phyloP scores from a whole-genome alignment of 2,329 filamentous ascomycete species.

The Trichoderma citrinoviride region DNA sequence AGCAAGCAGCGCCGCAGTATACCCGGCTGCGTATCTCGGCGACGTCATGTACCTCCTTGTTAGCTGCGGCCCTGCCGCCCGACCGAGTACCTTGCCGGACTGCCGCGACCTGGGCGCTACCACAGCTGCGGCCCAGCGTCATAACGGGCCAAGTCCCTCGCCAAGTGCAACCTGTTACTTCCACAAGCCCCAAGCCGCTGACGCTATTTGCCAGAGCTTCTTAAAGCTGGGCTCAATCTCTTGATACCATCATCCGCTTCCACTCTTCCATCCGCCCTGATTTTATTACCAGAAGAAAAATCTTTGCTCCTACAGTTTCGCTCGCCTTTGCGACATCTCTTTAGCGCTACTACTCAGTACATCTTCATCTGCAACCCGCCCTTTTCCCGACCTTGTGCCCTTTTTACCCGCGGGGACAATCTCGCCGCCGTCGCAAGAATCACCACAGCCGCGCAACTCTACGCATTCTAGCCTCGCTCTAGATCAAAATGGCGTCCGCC shows the following conservation, averaged over 20 bases:
- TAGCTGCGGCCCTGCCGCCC: neutral
- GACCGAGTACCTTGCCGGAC: constrained; percentile 7
- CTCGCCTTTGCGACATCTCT: constrained; percentile 9
- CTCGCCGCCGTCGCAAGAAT: constrained; percentile 4
- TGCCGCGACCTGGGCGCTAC: constrained; percentile 16
- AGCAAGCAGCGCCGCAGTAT: constrained; percentile 6
- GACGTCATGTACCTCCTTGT: neutral
- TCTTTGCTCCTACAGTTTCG: neutral
- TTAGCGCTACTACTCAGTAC: neutral
- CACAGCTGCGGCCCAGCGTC: constrained; percentile 13
- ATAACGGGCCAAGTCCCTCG: constrained; percentile 24
- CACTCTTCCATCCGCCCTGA: constrained; percentile 25
- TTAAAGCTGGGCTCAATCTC: constrained; percentile 21
- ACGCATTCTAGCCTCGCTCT: constrained; percentile 4
- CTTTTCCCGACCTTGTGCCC: neutral
- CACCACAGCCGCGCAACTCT: constrained; percentile 8
- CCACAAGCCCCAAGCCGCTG: constrained; percentile 34
- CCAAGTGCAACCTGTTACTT: constrained; percentile 24
- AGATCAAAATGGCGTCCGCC: constrained; percentile 62
- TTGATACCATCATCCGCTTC: constrained; percentile 17
- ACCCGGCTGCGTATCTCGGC: constrained; percentile 12
- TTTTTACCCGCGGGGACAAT: constrained; percentile 2
- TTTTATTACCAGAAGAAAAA: neutral
- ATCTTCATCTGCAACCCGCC: neutral
- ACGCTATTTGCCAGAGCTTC: constrained; percentile 31